Percentiles rank a stretch among this genome's conserved stretches.
phyloP scores from a whole-genome alignment of 768 basidiomycete genomes.

The Hemileccinum rubropunctum region DNA sequence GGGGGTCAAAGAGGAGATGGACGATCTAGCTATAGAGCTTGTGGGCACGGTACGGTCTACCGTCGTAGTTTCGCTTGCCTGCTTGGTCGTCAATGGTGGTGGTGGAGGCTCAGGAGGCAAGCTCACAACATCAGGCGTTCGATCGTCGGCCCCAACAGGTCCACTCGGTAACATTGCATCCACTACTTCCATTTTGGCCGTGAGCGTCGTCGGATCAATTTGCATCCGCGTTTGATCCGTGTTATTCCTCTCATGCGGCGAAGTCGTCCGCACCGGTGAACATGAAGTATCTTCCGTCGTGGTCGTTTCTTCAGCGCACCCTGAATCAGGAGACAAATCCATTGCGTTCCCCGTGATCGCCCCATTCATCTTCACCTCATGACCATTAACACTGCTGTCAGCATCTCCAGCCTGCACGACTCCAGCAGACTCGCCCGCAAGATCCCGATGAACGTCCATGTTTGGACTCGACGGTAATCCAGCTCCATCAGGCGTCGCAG shows the following conservation, averaged over 20 bases:
- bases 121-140: slow-evolving; percentile 22
- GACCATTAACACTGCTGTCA: background rate
- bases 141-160: slow-evolving; percentile 21
- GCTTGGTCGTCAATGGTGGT: slow-evolving; percentile 28
- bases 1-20: slow-evolving; percentile 2
- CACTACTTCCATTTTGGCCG: slow-evolving; percentile 26
- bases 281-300: background rate
- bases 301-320: background rate
- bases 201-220: slow-evolving; percentile 11
- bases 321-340: background rate
- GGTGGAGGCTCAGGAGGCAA: slow-evolving; percentile 32
- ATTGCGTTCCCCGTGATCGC: background rate
- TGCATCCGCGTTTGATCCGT: slow-evolving; percentile 9
- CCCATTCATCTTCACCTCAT: slow-evolving; percentile 12
- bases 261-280: background rate
- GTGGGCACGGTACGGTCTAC: background rate
- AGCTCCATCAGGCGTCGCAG: slow-evolving; percentile 13
- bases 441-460: slow-evolving; percentile 16
- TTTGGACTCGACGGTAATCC: slow-evolving; percentile 20
- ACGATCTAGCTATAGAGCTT: background rate
- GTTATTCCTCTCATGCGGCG: background rate
- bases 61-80: slow-evolving; percentile 14
- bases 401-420: background rate
- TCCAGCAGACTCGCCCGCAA: slow-evolving; percentile 4
- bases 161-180: slow-evolving; percentile 23